Evolutionary conservation across 2,329 filamentous ascomycete species (phyloP).

Genomic region (Pyrenophora seminiperda): DNA sequence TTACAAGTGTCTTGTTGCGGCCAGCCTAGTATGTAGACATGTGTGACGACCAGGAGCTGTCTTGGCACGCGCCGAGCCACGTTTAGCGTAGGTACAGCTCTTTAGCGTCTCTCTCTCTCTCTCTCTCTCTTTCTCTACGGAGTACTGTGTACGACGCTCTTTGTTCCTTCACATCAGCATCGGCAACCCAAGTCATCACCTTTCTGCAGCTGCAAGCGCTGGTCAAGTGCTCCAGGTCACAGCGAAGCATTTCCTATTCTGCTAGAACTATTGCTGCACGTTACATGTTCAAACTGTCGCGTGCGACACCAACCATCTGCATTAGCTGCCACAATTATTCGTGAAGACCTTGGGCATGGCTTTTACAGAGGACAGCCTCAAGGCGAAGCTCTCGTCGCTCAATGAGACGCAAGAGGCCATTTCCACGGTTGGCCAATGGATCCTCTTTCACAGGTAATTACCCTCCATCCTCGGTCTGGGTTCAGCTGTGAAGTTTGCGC

Average conservation of each 20-base stretch:
- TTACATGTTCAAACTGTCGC: slow-evolving; percentile 23
- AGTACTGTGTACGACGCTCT: slow-evolving; percentile 12
- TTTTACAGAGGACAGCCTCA: slow-evolving; percentile 93
- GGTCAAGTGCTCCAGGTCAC: slow-evolving; percentile 10
- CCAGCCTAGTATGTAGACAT: slow-evolving; percentile 16
- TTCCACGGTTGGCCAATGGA: slow-evolving; percentile 96
- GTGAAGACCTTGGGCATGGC: slow-evolving; percentile 66
- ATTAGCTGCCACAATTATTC: slow-evolving; percentile 21
- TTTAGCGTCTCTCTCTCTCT: slow-evolving; percentile 28
- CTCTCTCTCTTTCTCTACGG: too few relatives aligned
- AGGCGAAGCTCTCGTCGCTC: slow-evolving; percentile 90
- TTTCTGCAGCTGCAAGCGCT: slow-evolving; percentile 22
- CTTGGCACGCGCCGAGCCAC: slow-evolving; percentile 26
- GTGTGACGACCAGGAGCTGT: slow-evolving; percentile 20
- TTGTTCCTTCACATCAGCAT: slow-evolving; percentile 16
- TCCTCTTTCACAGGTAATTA: slow-evolving; percentile 93
- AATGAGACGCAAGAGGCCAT: slow-evolving; percentile 99
- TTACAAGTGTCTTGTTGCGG: slow-evolving; percentile 20
- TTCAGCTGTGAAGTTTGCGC: slow-evolving; percentile 4
- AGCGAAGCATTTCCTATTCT: slow-evolving; percentile 13
- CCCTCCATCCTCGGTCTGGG: slow-evolving; percentile 5
- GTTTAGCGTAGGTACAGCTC: slow-evolving; percentile 26
- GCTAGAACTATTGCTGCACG: slow-evolving; percentile 5
- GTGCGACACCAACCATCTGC: slow-evolving; percentile 26
- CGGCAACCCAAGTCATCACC: slow-evolving; percentile 29